These are phyloP conservation scores for Pilobolus umbonatus DNA, from an alignment of 192 early-diverging fungal genomes.

Conservation along the genomic window DNA sequence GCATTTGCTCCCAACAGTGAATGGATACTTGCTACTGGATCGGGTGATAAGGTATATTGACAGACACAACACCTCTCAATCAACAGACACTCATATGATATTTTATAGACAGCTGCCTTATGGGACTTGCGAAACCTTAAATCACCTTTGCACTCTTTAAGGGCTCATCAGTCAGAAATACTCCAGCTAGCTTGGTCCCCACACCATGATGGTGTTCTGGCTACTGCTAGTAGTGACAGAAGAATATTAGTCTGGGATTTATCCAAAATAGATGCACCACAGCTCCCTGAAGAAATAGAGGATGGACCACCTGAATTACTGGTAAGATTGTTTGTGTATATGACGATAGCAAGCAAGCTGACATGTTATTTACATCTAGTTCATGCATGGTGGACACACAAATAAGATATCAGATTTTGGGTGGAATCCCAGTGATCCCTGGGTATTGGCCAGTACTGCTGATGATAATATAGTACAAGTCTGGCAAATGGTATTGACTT, in stretches of 20 bases:
- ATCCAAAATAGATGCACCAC: conserved; percentile 88
- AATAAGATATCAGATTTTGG: conserved; percentile 94
- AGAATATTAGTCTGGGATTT: conserved; percentile 95
- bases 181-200: conserved; percentile 94
- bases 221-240: conserved; percentile 85
- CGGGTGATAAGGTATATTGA: conserved; percentile 73
- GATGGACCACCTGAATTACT: conserved; percentile 98
- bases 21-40: conserved; percentile 88
- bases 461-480: conserved; percentile 99
- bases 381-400: conserved; percentile 98
- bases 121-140: conserved; percentile 97
- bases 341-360: neutral
- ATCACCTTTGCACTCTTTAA: conserved; percentile 76
- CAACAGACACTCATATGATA: neutral
- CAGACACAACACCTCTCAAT: neutral
- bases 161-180: conserved; percentile 91
- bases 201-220: conserved; percentile 85
- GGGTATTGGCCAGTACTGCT: conserved; percentile 91
- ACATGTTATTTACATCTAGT: conserved; percentile 41
- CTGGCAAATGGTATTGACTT: conserved; percentile 94
- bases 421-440: conserved; percentile 93
- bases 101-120: conserved; percentile 71
- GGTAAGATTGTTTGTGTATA: conserved; percentile 36
- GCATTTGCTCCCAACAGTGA: conserved; percentile 90
- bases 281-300: conserved; percentile 90